phyloP scores from a whole-genome alignment of 257 asterid species.

The Nicotiana otophora region DNA sequence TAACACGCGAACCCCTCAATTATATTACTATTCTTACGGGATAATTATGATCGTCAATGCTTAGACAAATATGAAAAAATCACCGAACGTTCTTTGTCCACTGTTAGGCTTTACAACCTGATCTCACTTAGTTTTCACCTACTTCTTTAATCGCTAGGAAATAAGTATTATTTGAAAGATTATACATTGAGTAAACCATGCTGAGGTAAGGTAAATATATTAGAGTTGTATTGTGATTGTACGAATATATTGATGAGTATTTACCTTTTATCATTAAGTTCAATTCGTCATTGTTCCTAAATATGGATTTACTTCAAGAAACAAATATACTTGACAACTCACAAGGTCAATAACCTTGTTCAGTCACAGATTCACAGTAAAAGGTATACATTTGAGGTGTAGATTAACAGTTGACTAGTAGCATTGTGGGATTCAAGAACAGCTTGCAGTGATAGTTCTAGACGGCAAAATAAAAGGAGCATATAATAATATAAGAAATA shows the following conservation, averaged over 20 bases:
- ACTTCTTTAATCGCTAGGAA: not conserved
- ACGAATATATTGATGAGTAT: not conserved
- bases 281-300: not conserved
- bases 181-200: too few species aligned
- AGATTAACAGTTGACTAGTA: not conserved
- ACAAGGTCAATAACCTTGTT: not conserved
- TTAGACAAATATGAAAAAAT: not conserved
- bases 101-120: not conserved
- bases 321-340: not conserved
- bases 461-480: not conserved
- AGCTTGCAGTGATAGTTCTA: conserved; percentile 9
- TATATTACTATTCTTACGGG: not conserved
- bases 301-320: not conserved
- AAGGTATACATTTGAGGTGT: not conserved
- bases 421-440: not conserved
- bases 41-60: not conserved
- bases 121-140: not conserved
- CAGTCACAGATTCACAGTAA: not conserved
- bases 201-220: too few species aligned
- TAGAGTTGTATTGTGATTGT: not conserved
- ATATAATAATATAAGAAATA: not conserved
- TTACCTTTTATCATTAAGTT: not conserved
- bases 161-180: too few species aligned
- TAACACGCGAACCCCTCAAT: not conserved
- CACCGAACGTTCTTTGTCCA: too few species aligned